Percentiles rank a stretch among this genome's conserved stretches.
Evolutionary conservation across 1,139 yeast genomes (phyloP).

Genomic region (Blastobotrys proliferans): DNA sequence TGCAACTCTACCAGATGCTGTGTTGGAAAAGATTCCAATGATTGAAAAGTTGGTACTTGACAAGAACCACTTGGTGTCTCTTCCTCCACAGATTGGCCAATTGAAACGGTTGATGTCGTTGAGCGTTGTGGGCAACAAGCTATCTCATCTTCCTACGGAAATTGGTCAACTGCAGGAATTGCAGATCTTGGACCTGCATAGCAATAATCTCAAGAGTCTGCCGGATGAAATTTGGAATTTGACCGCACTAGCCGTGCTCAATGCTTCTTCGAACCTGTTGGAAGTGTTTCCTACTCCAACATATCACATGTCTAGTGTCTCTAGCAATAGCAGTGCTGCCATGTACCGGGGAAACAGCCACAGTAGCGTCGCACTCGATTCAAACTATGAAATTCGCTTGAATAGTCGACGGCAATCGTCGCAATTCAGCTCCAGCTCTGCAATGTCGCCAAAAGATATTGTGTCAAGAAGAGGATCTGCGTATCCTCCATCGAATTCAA

Average conservation of each 20-base stretch:
- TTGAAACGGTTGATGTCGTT: conserved; percentile 59
- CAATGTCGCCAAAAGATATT: conserved; percentile 27
- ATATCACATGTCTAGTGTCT: conserved; percentile 21
- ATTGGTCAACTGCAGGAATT: conserved; percentile 60
- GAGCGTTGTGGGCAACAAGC: conserved; percentile 70
- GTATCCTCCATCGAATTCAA: conserved; percentile 13
- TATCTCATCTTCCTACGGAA: conserved; percentile 66
- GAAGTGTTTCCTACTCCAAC: conserved; percentile 54
- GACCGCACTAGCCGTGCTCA: conserved; percentile 54
- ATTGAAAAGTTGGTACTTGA: conserved; percentile 75
- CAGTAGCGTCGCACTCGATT: conserved; percentile 12
- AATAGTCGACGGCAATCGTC: conserved; percentile 21
- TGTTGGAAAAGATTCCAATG: conserved; percentile 58
- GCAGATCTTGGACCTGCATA: conserved; percentile 73
- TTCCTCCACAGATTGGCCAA: conserved; percentile 67
- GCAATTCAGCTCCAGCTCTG: conserved; percentile 21
- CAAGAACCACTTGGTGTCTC: conserved; percentile 72
- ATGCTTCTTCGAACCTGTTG: conserved; percentile 77
- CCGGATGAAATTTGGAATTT: conserved; percentile 69
- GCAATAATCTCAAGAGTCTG: conserved; percentile 71
- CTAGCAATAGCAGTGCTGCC: conserved; percentile 8
- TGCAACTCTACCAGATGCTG: conserved; percentile 63
- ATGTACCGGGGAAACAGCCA: conserved; percentile 1
- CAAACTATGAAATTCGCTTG: conserved; percentile 20
- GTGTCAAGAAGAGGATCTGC: conserved; percentile 22